Evolutionary conservation across 2,329 filamentous ascomycete species (phyloP).

Genomic region (Magnaporthiopsis poae): DNA sequence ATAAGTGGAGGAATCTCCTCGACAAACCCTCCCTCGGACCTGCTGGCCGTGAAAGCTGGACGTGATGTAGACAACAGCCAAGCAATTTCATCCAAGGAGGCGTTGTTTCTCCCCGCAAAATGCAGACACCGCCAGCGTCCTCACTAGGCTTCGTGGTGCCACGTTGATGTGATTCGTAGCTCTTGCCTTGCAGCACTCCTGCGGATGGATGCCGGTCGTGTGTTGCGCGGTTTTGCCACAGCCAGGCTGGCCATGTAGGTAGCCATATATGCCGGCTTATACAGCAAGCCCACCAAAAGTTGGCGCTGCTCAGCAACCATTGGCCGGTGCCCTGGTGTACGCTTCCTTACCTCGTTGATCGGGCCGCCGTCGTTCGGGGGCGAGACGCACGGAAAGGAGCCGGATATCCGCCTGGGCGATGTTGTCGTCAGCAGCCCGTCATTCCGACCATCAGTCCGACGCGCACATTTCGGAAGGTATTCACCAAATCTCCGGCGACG

Average conservation of each 20-base stretch:
- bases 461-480: constrained; percentile 21
- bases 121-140: neutral
- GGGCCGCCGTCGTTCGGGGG: too few species aligned
- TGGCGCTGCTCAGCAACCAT: neutral
- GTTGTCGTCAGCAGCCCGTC: constrained; percentile 19
- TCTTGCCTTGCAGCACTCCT: neutral
- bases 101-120: too few species aligned
- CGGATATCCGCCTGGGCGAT: too few species aligned
- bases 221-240: neutral
- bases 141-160: neutral
- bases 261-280: neutral
- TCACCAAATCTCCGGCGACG: constrained; percentile 20
- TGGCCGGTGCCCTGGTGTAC: neutral
- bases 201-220: neutral
- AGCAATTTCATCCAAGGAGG: too few species aligned
- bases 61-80: neutral
- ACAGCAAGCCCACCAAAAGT: neutral
- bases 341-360: neutral
- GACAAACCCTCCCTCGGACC: neutral
- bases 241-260: neutral
- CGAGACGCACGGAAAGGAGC: too few species aligned
- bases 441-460: constrained; percentile 25
- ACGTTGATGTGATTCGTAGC: neutral
- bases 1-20: neutral
- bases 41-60: neutral